Percentiles rank a stretch among this genome's conserved stretches.
Conservation (phyloP, 768 basidiomycete species). For the Psilocybe cubensis region DNA sequence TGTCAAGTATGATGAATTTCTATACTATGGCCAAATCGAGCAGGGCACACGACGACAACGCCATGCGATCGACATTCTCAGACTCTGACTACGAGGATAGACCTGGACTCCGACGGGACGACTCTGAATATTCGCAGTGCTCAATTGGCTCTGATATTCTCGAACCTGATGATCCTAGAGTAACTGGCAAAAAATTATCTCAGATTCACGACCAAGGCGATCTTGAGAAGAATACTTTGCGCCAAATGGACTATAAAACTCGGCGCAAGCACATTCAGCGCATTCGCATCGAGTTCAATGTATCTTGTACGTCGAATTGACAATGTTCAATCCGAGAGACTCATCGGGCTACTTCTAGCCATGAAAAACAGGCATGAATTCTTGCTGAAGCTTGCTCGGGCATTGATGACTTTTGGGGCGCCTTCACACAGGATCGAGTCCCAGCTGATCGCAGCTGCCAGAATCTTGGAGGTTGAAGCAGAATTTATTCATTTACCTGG, state of each 20-base stretch:
- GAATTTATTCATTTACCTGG: constrained; percentile 88
- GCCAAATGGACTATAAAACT: constrained; percentile 68
- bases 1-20: constrained; percentile 56
- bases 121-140: constrained; percentile 48
- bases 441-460: constrained; percentile 85
- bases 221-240: constrained; percentile 60
- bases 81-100: constrained; percentile 13
- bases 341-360: constrained; percentile 41
- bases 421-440: constrained; percentile 94
- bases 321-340: constrained; percentile 7
- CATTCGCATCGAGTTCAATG: constrained; percentile 74
- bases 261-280: constrained; percentile 68
- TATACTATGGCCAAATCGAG: constrained; percentile 42
- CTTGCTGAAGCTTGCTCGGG: constrained; percentile 81
- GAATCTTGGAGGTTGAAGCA: constrained; percentile 88
- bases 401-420: constrained; percentile 90
- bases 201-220: constrained; percentile 63
- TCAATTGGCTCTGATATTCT: constrained; percentile 52
- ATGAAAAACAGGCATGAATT: constrained; percentile 85
- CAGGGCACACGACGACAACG: constrained; percentile 15
- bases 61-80: constrained; percentile 4
- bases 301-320: constrained; percentile 54
- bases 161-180: constrained; percentile 74
- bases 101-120: constrained; percentile 34
- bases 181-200: constrained; percentile 58